Base-by-base conservation (phyloP, 495 filamentous ascomycete species). In the Talaromyces wortmannii region DNA sequence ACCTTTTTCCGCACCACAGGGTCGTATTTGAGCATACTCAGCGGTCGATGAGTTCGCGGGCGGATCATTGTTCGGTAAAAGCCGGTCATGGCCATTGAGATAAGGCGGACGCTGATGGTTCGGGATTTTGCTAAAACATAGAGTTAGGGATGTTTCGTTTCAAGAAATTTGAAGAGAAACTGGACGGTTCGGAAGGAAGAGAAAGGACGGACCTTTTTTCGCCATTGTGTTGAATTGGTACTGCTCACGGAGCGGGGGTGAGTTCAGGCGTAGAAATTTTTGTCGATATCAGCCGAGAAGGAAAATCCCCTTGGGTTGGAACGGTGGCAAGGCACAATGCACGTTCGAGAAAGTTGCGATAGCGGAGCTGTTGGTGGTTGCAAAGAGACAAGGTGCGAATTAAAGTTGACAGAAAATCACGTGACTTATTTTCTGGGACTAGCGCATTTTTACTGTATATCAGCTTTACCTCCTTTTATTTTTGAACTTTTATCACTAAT, bases 21-120 rank as follows among this genome's bases (percentile, higher is more conserved):
- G 73, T 99, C 95, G 70, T 99, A 97, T 76, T 99, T 99, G 59
- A 97, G 78, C 91, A 97, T 95, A 74, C 88, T 92, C 70, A 97
- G 80, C 40, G 95, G 94, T 42, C 85, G 76, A 55, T 92, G 79
- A 23, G 78, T 76, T 50, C 95, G 86, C 13, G 92, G 91, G 31
- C 95, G 88, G 52, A 88, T 79, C 67, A 91, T 80, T 53, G 89
- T 95, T 69, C 89, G 89, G 78, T 90, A 99, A 78, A 88, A 99
- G 62, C 95, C 95, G 12, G 95, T 99, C 84, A 95, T 85, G 57
- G 95, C 95, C 95, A 97, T 99, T 53, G 91, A 96, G 70, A 99
- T 78, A 52, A 99, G 87, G 66, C 95, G 91, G 65, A 97, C 94
- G 63, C 85, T 78, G 64, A 97, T 83, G 52, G 91, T 88, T 61